Base-by-base conservation (phyloP, 805 yeast species). In the Myxozyma melibiosi region DNA sequence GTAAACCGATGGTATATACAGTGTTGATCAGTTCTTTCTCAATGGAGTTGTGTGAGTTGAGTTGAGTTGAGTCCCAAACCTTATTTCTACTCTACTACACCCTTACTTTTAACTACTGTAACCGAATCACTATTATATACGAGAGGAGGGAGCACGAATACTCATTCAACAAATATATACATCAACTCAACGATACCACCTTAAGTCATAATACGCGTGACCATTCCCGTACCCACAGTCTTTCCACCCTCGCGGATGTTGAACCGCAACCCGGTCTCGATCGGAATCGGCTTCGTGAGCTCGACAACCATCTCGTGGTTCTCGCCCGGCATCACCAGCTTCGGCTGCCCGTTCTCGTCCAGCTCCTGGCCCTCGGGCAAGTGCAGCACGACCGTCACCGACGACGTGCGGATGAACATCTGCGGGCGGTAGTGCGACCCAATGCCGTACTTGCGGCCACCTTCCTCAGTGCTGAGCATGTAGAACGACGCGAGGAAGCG, bases 211-310 rank as follows among this genome's bases (percentile, higher is more conserved):
- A 90, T 85, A 78, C 96, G 86, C 70, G 99, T 94, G 69, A 94
- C 84, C 80, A 94, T 80, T 81, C 99, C 99, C 67, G 99, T 94
- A 77, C 97, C 99, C 67, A 94, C 97, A 66, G 99, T 94, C 80
- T 87, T 88, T 75, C 97, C 97, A 79, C 98, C 97, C 81, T 94
- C 99, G 85, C 99, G 94, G 75, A 94, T 82, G 85, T 94, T 94
- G 87, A 94, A 94, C 79, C 98, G 88, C 82, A 91, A 97, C 75
- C 96, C 96, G 70, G 86, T 85, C 82, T 94, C 99, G 65, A 94
- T 71, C 62, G 98, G 96, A 67, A 95, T 88, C 74, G 96, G 94
- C 79, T 83, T 88, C 64, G 87, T 85, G 72, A 92, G 81, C 73
- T 86, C 87, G 73, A 92, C 88, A 71, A 84, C 84, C 96, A 94